Evolutionary conservation across 306 rosid genomes (phyloP).

Genomic region (Abrus precatorius): DNA sequence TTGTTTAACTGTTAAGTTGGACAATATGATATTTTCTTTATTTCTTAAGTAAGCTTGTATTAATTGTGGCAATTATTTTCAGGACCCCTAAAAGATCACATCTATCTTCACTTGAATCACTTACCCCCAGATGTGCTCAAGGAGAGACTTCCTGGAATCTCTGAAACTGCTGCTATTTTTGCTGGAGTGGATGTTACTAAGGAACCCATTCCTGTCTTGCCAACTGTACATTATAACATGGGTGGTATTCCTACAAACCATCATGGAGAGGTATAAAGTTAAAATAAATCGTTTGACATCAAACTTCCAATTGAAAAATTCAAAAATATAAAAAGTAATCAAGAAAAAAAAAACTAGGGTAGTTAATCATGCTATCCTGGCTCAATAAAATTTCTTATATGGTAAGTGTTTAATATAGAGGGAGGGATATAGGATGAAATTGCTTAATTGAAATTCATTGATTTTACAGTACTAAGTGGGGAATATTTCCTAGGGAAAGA

Average conservation of each 20-base stretch:
- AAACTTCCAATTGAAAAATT: constrained; percentile 12
- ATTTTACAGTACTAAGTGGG: not conserved
- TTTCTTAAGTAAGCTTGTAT: not conserved
- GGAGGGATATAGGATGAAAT: not conserved
- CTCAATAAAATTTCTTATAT: constrained; percentile 2
- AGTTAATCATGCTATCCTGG: constrained; percentile 3
- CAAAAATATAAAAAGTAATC: not conserved
- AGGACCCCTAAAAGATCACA: constrained; percentile 99
- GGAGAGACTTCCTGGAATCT: constrained; percentile 99
- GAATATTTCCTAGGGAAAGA: too few species aligned
- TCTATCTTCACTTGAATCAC: constrained; percentile 97
- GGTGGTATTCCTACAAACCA: constrained; percentile 97
- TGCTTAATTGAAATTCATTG: not conserved
- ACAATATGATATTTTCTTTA: constrained; percentile 6
- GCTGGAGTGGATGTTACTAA: constrained; percentile 99
- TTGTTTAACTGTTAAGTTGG: constrained; percentile 28
- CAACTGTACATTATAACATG: constrained; percentile 98
- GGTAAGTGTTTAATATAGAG: not conserved
- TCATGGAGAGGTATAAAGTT: constrained; percentile 82
- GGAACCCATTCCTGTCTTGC: constrained; percentile 97
- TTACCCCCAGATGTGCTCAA: constrained; percentile 98
- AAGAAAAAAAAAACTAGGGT: constrained; percentile 35
- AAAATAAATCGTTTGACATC: constrained; percentile 13
- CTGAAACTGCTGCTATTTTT: constrained; percentile 99
- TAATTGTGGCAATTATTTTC: constrained; percentile 48